phyloP scores from a whole-genome alignment of 1,284 basidiomycete species.

The Ceraceosorus guamensis region DNA sequence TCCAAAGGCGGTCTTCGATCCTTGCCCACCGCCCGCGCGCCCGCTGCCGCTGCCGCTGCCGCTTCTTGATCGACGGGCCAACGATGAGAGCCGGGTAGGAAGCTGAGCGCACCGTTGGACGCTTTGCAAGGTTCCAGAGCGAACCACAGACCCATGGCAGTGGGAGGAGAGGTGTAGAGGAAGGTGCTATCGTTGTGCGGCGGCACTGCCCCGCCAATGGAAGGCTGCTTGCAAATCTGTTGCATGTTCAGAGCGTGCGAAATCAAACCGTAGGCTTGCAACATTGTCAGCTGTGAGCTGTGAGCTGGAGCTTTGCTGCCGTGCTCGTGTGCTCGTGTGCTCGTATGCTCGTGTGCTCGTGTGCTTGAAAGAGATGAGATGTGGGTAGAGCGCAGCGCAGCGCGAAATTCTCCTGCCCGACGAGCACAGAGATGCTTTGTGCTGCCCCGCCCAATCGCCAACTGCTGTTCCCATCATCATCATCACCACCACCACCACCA shows the following conservation, averaged over 20 bases:
- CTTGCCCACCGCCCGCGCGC: background rate
- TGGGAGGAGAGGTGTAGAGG: slow-evolving; percentile 77
- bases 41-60: slow-evolving; percentile 4
- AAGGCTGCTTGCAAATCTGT: slow-evolving; percentile 47
- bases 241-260: background rate
- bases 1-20: background rate
- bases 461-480: no score
- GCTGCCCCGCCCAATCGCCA: no score
- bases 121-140: slow-evolving; percentile 64
- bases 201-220: slow-evolving; percentile 43
- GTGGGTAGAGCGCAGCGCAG: no score
- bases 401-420: no score
- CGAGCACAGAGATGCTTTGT: no score
- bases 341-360: no score
- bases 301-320: no score
- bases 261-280: slow-evolving; percentile 55
- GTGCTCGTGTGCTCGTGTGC: no score
- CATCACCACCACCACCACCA: no score
- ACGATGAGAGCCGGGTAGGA: slow-evolving; percentile 33
- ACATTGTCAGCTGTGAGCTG: background rate
- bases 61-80: background rate
- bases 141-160: slow-evolving; percentile 90
- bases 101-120: slow-evolving; percentile 32
- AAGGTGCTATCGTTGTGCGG: slow-evolving; percentile 57
- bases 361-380: no score